A percentile compares a stretch with the other conserved stretches of the same genome.
Evolutionary conservation across 1,139 yeast genomes (phyloP).

Genomic region (Candida glucosophila): DNA sequence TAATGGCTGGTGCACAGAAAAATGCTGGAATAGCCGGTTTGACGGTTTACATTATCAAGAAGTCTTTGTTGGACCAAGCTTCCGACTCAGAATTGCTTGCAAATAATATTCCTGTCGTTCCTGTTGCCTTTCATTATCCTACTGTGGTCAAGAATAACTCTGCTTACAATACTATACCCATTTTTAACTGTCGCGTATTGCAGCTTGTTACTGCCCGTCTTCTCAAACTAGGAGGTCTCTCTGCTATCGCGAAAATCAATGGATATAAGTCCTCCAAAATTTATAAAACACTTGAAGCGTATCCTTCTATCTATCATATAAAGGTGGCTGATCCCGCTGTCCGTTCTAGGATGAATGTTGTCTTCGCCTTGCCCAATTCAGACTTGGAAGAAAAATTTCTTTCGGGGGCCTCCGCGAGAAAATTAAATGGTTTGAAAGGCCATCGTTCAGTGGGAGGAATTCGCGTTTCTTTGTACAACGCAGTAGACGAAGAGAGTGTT

Average conservation of each 20-base stretch:
- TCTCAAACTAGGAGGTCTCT: conserved; percentile 48
- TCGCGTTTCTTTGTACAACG: conserved; percentile 89
- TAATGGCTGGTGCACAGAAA: conserved; percentile 95
- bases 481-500: conserved; percentile 62
- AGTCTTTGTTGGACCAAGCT: conserved; percentile 62
- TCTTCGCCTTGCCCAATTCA: conserved; percentile 61
- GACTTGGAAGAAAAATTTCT: conserved; percentile 64
- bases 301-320: conserved; percentile 54
- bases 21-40: conserved; percentile 95
- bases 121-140: conserved; percentile 84
- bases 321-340: conserved; percentile 52
- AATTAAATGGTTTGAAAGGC: conserved; percentile 77
- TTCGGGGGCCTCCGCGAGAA: conserved; percentile 39
- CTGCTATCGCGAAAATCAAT: conserved; percentile 49
- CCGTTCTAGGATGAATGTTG: conserved; percentile 89
- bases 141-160: conserved; percentile 83
- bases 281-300: conserved; percentile 57
- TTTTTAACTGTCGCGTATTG: conserved; percentile 80
- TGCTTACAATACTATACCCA: conserved; percentile 91
- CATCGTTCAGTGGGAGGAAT: conserved; percentile 97
- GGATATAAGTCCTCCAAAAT: conserved; percentile 50
- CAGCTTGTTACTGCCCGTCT: conserved; percentile 66
- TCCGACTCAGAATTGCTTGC: conserved; percentile 51
- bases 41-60: conserved; percentile 82
- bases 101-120: conserved; percentile 64